Percentiles rank a stretch among this genome's conserved stretches.
These are phyloP conservation scores for Nepenthes mirabilis DNA, from an alignment of 148 eudicot genomes.

Conservation along the genomic window DNA sequence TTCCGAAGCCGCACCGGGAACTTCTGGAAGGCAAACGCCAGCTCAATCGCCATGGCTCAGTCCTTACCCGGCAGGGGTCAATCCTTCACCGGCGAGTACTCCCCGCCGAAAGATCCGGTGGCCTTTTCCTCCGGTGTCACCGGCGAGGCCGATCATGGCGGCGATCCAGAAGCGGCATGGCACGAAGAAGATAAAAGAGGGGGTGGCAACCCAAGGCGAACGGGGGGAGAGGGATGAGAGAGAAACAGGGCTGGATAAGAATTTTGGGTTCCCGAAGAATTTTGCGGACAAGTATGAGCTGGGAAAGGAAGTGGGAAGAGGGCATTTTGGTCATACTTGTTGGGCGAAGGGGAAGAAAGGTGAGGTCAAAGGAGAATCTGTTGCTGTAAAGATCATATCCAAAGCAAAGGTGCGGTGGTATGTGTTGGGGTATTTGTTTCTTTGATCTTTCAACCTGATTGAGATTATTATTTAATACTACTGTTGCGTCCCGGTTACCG, in stretches of 20 bases:
- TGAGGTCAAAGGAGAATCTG: constrained; percentile 52
- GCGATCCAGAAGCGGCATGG: constrained; percentile 47
- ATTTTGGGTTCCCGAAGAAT: constrained; percentile 66
- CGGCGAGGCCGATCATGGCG: constrained; percentile 97
- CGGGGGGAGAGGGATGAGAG: constrained; percentile 11
- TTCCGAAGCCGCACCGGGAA: constrained; percentile 9
- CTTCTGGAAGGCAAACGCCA: constrained; percentile 10
- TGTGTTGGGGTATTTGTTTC: constrained; percentile 6
- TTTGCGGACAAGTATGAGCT: constrained; percentile 65
- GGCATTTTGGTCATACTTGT: constrained; percentile 99
- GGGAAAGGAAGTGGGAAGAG: constrained; percentile 92
- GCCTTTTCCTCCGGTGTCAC: constrained; percentile 98
- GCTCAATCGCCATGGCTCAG: constrained; percentile 15
- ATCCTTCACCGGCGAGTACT: constrained; percentile 81
- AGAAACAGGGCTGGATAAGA: constrained; percentile 46
- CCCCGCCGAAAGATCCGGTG: constrained; percentile 42
- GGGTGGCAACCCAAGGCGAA: constrained; percentile 20
- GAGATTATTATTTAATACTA: no score
- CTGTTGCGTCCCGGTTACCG: no score
- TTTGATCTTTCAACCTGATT: no score
- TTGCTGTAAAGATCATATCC: constrained; percentile 90
- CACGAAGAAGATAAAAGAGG: constrained; percentile 13
- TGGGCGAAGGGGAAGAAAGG: constrained; percentile 84
- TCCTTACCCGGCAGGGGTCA: constrained; percentile 41
- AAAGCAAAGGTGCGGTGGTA: constrained; percentile 82